Conservation (phyloP, 192 early-diverging fungal species). For the Linnemannia exigua region DNA sequence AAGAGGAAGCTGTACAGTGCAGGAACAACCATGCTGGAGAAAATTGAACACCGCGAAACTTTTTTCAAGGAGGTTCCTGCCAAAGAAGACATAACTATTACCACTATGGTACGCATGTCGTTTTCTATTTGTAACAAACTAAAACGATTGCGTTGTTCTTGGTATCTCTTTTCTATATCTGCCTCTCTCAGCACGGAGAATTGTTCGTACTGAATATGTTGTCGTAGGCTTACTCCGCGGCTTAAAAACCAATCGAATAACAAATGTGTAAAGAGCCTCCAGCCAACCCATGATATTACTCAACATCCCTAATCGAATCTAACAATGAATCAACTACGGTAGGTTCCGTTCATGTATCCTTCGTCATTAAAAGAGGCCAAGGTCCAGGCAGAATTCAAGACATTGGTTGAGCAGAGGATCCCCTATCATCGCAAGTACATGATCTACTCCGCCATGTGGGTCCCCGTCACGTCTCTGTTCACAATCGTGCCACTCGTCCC, state of each 20-base stretch:
- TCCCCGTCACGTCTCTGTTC: slow-evolving; percentile 79
- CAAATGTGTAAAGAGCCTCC: too few relatives aligned
- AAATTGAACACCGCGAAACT: slow-evolving; percentile 79
- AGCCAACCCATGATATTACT: too few relatives aligned
- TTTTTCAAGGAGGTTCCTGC: slow-evolving; percentile 81
- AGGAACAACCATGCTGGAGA: slow-evolving; percentile 77
- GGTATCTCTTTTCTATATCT: too few relatives aligned
- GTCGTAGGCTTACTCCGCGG: too few relatives aligned
- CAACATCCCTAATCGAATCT: too few relatives aligned
- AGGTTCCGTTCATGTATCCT: slow-evolving; percentile 67
- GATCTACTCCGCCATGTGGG: slow-evolving; percentile 73
- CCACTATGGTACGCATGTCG: slow-evolving; percentile 19
- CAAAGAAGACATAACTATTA: slow-evolving; percentile 58
- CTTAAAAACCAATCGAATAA: too few relatives aligned
- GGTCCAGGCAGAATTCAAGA: slow-evolving; percentile 61
- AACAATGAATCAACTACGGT: not conserved
- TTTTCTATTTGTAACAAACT: not conserved
- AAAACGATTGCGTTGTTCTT: not conserved
- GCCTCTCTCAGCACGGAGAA: too few relatives aligned
- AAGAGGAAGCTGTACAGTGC: slow-evolving; percentile 69
- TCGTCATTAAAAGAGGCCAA: slow-evolving; percentile 58
- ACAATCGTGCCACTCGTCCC: slow-evolving; percentile 80
- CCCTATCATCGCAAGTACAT: slow-evolving; percentile 83
- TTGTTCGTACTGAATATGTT: too few relatives aligned
- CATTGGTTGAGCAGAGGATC: slow-evolving; percentile 61